A percentile compares a stretch with the other conserved stretches of the same genome.
Evolutionary conservation across 2,329 filamentous ascomycete genomes (phyloP).

Genomic region (Parastagonospora nodorum): DNA sequence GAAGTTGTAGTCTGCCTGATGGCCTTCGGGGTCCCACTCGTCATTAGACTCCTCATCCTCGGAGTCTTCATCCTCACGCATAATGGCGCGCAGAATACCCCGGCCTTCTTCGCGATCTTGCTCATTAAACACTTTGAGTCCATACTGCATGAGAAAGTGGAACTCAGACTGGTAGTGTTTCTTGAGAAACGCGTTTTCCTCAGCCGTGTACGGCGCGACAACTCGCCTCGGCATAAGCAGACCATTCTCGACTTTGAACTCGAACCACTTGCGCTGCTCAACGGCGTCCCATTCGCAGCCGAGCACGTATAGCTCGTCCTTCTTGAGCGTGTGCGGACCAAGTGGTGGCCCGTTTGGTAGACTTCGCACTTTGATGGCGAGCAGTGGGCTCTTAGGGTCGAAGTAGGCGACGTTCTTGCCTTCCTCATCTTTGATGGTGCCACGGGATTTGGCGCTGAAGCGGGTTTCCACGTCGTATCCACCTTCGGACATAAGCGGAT

Average conservation of each 20-base stretch:
- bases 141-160: slow-evolving; percentile 38
- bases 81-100: slow-evolving; percentile 30
- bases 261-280: not conserved
- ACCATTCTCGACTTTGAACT: not conserved
- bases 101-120: slow-evolving; percentile 47
- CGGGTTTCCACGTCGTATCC: not conserved
- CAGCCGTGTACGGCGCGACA: slow-evolving; percentile 11
- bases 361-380: slow-evolving; percentile 7
- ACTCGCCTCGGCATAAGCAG: not conserved
- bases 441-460: not conserved
- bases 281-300: not conserved
- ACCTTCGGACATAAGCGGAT: not conserved
- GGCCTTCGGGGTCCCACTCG: slow-evolving; percentile 8
- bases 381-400: slow-evolving; percentile 5
- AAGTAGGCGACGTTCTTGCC: slow-evolving; percentile 14
- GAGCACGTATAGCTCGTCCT: not conserved
- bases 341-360: slow-evolving; percentile 4
- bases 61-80: not conserved
- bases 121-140: slow-evolving; percentile 44
- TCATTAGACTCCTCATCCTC: slow-evolving; percentile 3
- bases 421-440: not conserved
- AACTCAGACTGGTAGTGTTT: slow-evolving; percentile 39
- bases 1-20: slow-evolving; percentile 14
- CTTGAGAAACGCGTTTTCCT: slow-evolving; percentile 46
- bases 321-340: not conserved